These are phyloP conservation scores for Speleostelium caveatum DNA, from an alignment of 78 protist genomes.

Conservation along the genomic window DNA sequence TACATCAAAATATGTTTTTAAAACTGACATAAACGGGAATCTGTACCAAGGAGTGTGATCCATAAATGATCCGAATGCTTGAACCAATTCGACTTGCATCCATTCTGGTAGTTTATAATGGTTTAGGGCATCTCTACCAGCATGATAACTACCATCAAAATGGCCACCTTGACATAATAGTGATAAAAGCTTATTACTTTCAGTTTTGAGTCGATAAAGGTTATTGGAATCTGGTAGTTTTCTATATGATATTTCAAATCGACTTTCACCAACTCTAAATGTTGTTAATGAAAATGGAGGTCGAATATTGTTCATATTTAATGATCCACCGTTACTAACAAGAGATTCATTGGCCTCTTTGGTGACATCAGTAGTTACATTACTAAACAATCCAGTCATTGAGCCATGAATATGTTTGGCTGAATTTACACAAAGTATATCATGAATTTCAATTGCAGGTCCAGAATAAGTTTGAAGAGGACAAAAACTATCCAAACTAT, in stretches of 20 bases:
- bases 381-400: not conserved
- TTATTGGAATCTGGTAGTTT: not conserved
- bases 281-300: not conserved
- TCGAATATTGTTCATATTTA: not conserved
- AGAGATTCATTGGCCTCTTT: not conserved
- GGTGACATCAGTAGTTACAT: not conserved
- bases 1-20: constrained; percentile 39
- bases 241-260: not conserved
- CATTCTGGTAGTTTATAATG: constrained; percentile 72
- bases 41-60: constrained; percentile 79
- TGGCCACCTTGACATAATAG: not conserved
- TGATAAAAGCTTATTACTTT: not conserved
- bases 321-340: not conserved
- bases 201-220: not conserved
- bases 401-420: constrained; percentile 5
- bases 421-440: not conserved
- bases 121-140: constrained; percentile 14
- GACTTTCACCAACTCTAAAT: constrained; percentile 15
- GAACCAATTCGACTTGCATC: constrained; percentile 79
- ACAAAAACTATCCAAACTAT: not conserved
- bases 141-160: constrained; percentile 11
- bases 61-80: constrained; percentile 21
- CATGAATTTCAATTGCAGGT: not conserved
- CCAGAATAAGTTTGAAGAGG: not conserved
- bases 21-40: constrained; percentile 36